Conservation (phyloP, 768 basidiomycete species). For the Amanita fuliginea region DNA sequence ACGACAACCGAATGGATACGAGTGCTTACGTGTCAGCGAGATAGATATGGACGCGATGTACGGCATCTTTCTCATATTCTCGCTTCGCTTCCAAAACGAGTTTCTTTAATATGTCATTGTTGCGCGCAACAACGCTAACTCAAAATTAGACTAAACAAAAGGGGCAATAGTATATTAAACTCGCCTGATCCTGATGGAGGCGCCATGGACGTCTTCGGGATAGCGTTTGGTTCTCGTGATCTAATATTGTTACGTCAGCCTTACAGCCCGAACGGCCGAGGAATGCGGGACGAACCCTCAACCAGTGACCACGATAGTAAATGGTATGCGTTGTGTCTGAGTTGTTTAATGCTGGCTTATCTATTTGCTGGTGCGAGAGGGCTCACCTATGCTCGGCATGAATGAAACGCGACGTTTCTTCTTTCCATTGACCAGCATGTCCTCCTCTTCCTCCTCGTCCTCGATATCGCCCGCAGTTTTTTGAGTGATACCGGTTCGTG, state of each 20-base stretch:
- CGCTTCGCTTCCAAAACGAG: slow-evolving; percentile 81
- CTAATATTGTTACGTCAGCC: slow-evolving; percentile 23
- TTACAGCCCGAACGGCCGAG: slow-evolving; percentile 9
- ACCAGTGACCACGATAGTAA: slow-evolving; percentile 84
- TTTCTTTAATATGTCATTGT: slow-evolving; percentile 79
- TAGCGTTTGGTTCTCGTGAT: slow-evolving; percentile 74
- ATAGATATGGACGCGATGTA: slow-evolving; percentile 84
- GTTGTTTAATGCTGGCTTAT: no score
- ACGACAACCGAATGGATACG: slow-evolving; percentile 6
- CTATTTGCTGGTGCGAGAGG: slow-evolving; percentile 3
- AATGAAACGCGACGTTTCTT: slow-evolving; percentile 74
- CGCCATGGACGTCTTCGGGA: slow-evolving; percentile 64
- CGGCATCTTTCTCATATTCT: slow-evolving; percentile 85
- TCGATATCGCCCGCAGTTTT: slow-evolving; percentile 68
- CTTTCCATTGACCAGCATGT: slow-evolving; percentile 51
- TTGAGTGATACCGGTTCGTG: slow-evolving; percentile 53
- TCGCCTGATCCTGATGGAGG: slow-evolving; percentile 74
- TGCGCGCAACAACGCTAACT: slow-evolving; percentile 73
- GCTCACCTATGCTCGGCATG: slow-evolving; percentile 71
- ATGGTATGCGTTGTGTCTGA: slow-evolving; percentile 82
- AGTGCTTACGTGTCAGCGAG: slow-evolving; percentile 74
- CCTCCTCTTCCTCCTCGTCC: slow-evolving; percentile 52
- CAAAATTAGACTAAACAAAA: slow-evolving; percentile 7
- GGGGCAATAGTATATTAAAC: background rate
- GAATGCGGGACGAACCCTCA: slow-evolving; percentile 41